Percentiles rank a stretch among this genome's conserved stretches.
Evolutionary conservation across 2,329 filamentous ascomycete species (phyloP).

Genomic region (Fusarium sp.): DNA sequence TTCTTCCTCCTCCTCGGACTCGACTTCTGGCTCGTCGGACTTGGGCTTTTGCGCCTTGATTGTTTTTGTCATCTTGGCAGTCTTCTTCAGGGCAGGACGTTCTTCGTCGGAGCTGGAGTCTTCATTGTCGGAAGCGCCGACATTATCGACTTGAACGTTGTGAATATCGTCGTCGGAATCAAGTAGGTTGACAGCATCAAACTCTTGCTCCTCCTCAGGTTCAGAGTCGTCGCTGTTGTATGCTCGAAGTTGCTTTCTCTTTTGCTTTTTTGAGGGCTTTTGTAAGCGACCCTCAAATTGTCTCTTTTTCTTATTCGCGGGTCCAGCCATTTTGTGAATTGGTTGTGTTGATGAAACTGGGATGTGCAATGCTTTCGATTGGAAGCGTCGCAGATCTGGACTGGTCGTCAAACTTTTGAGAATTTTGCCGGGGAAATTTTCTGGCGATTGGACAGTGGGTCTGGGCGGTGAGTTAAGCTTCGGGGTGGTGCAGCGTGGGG

Average conservation of each 20-base stretch:
- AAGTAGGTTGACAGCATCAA: slow-evolving; percentile 64
- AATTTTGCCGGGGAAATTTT: slow-evolving; percentile 46
- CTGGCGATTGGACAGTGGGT: slow-evolving; percentile 40
- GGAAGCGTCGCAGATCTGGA: slow-evolving; percentile 28
- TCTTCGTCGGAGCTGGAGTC: slow-evolving; percentile 54
- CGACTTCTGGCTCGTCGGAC: slow-evolving; percentile 38
- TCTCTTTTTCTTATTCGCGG: slow-evolving; percentile 52
- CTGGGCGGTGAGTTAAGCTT: slow-evolving; percentile 43
- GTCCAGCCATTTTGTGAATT: slow-evolving; percentile 49
- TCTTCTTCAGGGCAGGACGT: slow-evolving; percentile 44
- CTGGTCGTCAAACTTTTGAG: slow-evolving; percentile 44
- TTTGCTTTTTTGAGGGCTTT: slow-evolving; percentile 65
- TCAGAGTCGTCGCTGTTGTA: slow-evolving; percentile 67
- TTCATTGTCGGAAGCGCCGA: slow-evolving; percentile 53
- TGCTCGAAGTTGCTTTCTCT: slow-evolving; percentile 56
- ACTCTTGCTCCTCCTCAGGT: slow-evolving; percentile 56
- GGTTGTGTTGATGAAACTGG: slow-evolving; percentile 13
- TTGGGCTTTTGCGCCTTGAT: slow-evolving; percentile 44
- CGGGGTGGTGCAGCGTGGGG: slow-evolving; percentile 14
- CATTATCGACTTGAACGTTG: slow-evolving; percentile 63
- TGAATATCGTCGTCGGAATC: slow-evolving; percentile 69
- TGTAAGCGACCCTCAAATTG: slow-evolving; percentile 46
- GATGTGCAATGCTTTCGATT: slow-evolving; percentile 18
- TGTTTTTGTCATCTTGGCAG: slow-evolving; percentile 46
- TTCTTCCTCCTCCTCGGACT: slow-evolving; percentile 38